Percentiles rank a stretch among this genome's conserved stretches.
Conservation (phyloP, 2,329 filamentous ascomycete genomes). For the Aspergillus thermomutatus region DNA sequence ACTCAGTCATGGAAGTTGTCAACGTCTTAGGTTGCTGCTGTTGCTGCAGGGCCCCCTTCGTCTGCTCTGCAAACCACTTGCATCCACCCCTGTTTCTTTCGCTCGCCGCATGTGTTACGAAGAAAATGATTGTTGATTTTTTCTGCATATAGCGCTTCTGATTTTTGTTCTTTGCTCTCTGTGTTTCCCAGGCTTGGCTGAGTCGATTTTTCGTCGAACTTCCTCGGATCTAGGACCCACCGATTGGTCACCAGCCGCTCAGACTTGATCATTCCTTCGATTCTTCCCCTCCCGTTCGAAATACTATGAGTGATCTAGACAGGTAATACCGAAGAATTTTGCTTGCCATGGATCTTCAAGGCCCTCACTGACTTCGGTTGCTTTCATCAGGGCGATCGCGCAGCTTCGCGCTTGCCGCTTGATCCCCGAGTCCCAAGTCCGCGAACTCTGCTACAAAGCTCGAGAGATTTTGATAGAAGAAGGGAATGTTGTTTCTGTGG, state of each 20-base stretch:
- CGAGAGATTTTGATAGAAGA: constrained; percentile 95
- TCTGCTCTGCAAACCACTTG: neutral
- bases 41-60: constrained; percentile 6
- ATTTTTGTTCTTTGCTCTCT: constrained; percentile 6
- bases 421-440: constrained; percentile 91
- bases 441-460: constrained; percentile 95
- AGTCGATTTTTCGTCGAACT: constrained; percentile 5
- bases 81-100: constrained; percentile 3
- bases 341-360: neutral
- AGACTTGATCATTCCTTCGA: constrained; percentile 2
- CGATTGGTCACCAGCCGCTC: constrained; percentile 4
- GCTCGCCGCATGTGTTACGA: constrained; percentile 5
- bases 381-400: constrained; percentile 71
- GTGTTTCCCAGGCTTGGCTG: constrained; percentile 7
- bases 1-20: neutral
- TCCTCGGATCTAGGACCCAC: constrained; percentile 16
- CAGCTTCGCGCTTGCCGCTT: constrained; percentile 93
- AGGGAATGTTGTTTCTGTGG: constrained; percentile 92
- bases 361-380: constrained; percentile 19
- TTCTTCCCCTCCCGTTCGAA: constrained; percentile 8
- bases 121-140: constrained; percentile 18
- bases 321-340: constrained; percentile 52
- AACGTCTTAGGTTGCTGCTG: constrained; percentile 3
- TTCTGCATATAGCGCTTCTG: constrained; percentile 17
- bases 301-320: constrained; percentile 86